Evolutionary conservation across 768 basidiomycete genomes (phyloP), one percentile per base, ranked within the genome.

Genomic region (Lentinula raphanica): DNA sequence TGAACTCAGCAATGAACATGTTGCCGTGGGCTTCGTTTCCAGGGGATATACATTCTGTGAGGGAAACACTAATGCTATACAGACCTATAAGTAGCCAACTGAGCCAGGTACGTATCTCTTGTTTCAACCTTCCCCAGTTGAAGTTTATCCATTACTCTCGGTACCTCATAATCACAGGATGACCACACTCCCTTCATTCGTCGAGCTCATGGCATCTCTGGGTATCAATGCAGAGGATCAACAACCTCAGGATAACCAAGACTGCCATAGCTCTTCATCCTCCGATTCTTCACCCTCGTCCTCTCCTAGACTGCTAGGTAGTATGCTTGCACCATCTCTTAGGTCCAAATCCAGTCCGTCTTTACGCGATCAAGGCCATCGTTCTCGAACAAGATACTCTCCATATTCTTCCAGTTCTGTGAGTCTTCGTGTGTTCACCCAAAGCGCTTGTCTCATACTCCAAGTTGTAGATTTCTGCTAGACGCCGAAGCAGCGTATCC

Each of bases 131-230:
- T 72, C 72, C 71, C 67, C 70, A 68, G 64, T 66, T 66, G 32
- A 54, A 54, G 38, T 28, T 51, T 50, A 35, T 54, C 9, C 23
- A 54, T 63, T 66, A 61, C 64, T 63, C 54, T 66, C 60, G 49
- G 57, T 62, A 60, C 67, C 69, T 65, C 64, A 62, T 64, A 63
- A 62, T 60, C 54, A 66, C 68, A 65, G 29, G 12, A 90, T 87
- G 86, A 76, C 86, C 68, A 72, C 88, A 66, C 85, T 92, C 65
- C 91, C 91, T 67, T 92, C 91, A 58, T 93, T 93, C 70, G 85
- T 90, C 59, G 86, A 92, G 74, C 87, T 93, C 69, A 90, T 93
- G 89, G 83, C 83, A 61, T 83, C 91, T 60, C 77, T 93, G 64
- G 91, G 88, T 62, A 78, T 92, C 70, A 83, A 88, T 63, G 79